Conservation (phyloP, 164 flowering plant genomes). For the Piper betle region DNA sequence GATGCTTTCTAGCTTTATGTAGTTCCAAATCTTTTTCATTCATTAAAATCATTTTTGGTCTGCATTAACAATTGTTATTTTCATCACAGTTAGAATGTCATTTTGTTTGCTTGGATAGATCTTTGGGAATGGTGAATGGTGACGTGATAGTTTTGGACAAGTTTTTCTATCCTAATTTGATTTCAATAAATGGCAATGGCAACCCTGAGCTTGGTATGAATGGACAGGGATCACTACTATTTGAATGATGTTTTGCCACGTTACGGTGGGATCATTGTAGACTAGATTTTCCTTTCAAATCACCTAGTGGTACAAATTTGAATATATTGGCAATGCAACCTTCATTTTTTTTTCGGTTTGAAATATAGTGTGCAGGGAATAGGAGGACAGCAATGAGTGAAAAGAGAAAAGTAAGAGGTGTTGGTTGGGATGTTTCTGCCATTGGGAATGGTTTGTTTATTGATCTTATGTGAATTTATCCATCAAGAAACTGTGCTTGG, state of each 20-base stretch:
- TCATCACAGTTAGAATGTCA: too few species aligned
- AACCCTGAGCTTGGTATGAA: too few species aligned
- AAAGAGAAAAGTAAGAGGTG: too few species aligned
- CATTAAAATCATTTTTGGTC: neutral
- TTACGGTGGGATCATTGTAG: neutral
- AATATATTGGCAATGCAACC: neutral
- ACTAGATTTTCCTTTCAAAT: too few species aligned
- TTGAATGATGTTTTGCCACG: neutral
- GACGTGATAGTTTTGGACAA: too few species aligned
- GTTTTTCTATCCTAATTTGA: too few species aligned
- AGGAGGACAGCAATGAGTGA: conserved; percentile 99
- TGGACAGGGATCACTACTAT: too few species aligned
- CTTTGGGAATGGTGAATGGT: too few species aligned
- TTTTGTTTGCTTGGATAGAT: too few species aligned
- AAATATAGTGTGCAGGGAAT: conserved; percentile 89
- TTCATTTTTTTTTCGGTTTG: neutral
- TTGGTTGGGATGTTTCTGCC: conserved; percentile 76
- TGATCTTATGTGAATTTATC: neutral
- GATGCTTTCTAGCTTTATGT: neutral
- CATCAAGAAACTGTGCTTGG: neutral
- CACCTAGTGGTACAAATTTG: too few species aligned
- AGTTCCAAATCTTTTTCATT: neutral
- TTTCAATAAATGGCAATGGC: too few species aligned
- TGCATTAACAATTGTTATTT: too few species aligned
- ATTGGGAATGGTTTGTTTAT: conserved; percentile 72